phyloP scores from a whole-genome alignment of 768 basidiomycete genomes.

The Hirschioporus abietinus region DNA sequence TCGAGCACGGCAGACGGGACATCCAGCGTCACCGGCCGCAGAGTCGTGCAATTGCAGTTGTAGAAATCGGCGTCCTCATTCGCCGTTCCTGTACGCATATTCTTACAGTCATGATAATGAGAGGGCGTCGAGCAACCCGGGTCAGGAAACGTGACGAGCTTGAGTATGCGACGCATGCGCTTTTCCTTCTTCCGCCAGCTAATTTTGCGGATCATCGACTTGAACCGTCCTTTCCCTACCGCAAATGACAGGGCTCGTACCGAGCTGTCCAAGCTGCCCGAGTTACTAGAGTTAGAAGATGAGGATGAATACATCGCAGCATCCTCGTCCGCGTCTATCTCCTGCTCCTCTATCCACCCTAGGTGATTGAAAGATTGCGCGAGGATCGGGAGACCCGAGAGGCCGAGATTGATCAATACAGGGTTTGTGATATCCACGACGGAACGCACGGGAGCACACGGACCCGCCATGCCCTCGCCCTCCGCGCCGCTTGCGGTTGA shows the following conservation, averaged over 20 bases:
- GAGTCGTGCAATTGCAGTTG: neutral
- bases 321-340: neutral
- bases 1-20: neutral
- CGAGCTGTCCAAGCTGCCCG: neutral
- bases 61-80: neutral
- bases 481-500: neutral
- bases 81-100: neutral
- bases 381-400: neutral
- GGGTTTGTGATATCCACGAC: neutral
- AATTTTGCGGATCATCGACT: neutral
- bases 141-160: neutral
- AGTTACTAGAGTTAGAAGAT: neutral
- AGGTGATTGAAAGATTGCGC: neutral
- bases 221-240: neutral
- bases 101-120: neutral
- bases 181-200: neutral
- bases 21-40: neutral
- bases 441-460: neutral
- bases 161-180: neutral
- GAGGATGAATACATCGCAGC: neutral
- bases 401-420: neutral
- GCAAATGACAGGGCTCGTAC: neutral
- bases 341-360: neutral
- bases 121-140: neutral
- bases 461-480: neutral